Evolutionary conservation across 768 basidiomycete genomes (phyloP), one percentile per base, ranked within the genome.

Genomic region (Pluteus cervinus): DNA sequence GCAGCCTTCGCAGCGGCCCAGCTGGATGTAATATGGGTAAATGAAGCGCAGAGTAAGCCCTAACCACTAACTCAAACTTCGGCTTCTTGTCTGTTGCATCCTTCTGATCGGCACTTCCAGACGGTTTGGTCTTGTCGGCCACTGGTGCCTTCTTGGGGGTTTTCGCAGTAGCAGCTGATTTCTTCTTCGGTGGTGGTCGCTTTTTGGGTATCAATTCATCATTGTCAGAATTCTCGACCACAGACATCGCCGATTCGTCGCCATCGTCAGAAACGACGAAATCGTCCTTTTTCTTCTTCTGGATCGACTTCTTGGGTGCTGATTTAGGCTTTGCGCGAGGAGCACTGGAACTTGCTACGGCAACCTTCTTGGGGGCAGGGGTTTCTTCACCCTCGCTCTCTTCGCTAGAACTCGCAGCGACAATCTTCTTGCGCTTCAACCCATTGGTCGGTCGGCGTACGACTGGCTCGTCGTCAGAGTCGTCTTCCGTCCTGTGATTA

Each of bases 1-100:
- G 81, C 81, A 0, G 81, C 82, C 41, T 73, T 66, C 15, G 60
- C 58, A 1, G 69, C 66, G 3, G 61, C 65, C 68, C 68, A 70
- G 34, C 66, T 70, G 42, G 8, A 11, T 37, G 15, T 33, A 36
- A n/a, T 15, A 24, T 39, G 7, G 22, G n/a, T 37, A 3, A 16
- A 11, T 4, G 21, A 21, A 3, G 24, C 4, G 29, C 23, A 21
- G 22, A n/a, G 5, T 40, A 33, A 2, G 15, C 18, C 18, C 20
- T 23, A 15, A 30, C 30, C 21, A 41, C 54, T 8, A 20, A 60
- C 62, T 61, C 46, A 29, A 53, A 56, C 39, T 57, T 57, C 21
- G 43, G 35, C 14, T 37, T 47, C 21, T 51, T 30, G 21, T 43
- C 32, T 23, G 30, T 23, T 29, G 51, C 33, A 12, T 39, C 38